phyloP scores from a whole-genome alignment of 208 protist species.

The Acanthamoeba healyi region DNA sequence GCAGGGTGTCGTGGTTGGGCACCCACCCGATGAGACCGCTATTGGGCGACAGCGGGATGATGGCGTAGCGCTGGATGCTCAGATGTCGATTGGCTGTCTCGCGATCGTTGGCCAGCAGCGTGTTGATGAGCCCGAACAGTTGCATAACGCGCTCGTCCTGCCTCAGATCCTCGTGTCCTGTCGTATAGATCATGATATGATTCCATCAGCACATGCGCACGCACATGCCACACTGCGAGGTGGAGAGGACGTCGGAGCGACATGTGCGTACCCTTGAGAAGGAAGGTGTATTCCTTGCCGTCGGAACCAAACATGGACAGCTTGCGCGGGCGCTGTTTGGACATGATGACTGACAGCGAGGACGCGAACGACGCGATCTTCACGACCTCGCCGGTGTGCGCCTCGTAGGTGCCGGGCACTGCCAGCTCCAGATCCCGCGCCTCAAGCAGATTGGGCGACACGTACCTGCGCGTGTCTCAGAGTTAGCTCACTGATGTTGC shows the following conservation, averaged over 20 bases:
- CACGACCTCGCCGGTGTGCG: slow-evolving; percentile 95
- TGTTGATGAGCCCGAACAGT: slow-evolving; percentile 99
- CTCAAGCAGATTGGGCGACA: slow-evolving; percentile 96
- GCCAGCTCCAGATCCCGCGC: slow-evolving; percentile 96
- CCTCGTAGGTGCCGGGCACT: slow-evolving; percentile 92
- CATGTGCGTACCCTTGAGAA: slow-evolving; percentile 98
- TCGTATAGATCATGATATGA: no score
- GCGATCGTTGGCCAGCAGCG: slow-evolving; percentile 95
- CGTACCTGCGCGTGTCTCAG: slow-evolving; percentile 82
- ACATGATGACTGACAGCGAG: slow-evolving; percentile 97
- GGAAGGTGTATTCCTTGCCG: slow-evolving; percentile 97
- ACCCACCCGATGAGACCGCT: slow-evolving; percentile 99
- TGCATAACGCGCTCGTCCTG: slow-evolving; percentile 99
- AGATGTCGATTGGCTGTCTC: slow-evolving; percentile 92
- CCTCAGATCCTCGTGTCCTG: slow-evolving; percentile 91
- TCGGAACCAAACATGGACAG: slow-evolving; percentile 97
- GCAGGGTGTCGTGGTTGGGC: slow-evolving; percentile 74
- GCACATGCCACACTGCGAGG: neutral
- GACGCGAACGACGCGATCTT: slow-evolving; percentile 96
- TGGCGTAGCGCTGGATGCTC: slow-evolving; percentile 96
- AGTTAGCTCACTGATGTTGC: neutral
- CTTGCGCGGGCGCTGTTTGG: slow-evolving; percentile 99
- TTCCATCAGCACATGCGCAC: slow-evolving; percentile 94
- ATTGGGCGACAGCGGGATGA: slow-evolving; percentile 98
- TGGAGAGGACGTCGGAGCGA: neutral